Percentiles rank a stretch among this genome's conserved stretches.
Conservation (phyloP, 768 basidiomycete genomes). For the Lactarius quietus region DNA sequence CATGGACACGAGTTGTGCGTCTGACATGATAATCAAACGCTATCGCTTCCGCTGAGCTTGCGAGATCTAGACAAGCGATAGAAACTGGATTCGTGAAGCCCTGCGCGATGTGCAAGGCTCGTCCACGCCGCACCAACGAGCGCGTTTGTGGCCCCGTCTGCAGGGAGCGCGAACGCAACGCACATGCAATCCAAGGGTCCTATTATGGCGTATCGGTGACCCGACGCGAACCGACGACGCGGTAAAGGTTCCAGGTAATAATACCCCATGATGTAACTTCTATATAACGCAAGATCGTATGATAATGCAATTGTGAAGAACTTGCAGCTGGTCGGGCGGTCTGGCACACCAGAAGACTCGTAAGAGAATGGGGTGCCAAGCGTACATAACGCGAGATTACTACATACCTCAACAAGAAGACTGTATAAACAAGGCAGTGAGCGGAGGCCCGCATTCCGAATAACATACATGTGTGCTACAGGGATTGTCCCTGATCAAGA, state of each 20-base stretch:
- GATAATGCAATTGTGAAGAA: neutral
- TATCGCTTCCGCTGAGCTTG: neutral
- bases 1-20: conserved; percentile 20
- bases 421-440: too few relatives aligned
- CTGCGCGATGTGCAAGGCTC: conserved; percentile 14
- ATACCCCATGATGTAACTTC: neutral
- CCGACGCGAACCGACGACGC: neutral
- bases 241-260: neutral
- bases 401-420: too few relatives aligned
- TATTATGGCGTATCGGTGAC: conserved; percentile 8
- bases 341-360: too few relatives aligned
- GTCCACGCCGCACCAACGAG: conserved; percentile 8
- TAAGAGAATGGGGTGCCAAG: too few relatives aligned
- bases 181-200: neutral
- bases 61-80: conserved; percentile 12
- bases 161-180: neutral
- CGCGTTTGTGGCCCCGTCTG: conserved; percentile 11
- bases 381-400: too few relatives aligned
- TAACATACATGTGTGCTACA: too few relatives aligned
- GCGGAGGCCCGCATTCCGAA: too few relatives aligned
- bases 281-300: neutral
- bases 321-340: too few relatives aligned
- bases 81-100: conserved; percentile 5
- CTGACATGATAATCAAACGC: too few relatives aligned
- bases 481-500: too few relatives aligned